Evolutionary conservation across 495 filamentous ascomycete genomes (phyloP), one percentile per base, ranked within the genome.

Genomic region (Talaromyces nanjingensis): DNA sequence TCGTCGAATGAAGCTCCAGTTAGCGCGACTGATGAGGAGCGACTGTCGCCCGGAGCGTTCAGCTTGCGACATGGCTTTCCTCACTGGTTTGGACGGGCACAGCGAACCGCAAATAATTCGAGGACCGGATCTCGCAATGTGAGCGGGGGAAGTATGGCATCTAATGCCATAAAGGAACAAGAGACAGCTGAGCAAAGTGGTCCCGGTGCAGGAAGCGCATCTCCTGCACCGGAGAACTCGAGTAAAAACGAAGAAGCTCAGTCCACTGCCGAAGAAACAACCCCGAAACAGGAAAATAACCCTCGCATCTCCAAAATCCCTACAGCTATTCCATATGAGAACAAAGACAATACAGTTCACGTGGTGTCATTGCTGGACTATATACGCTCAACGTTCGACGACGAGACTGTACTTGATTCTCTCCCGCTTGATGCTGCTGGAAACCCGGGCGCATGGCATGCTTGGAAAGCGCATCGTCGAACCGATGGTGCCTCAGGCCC

Each of bases 31-130:
- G 91, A 96, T 69, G 88, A 89, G 16, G 89, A 93, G 69, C 79
- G 90, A 12, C 76, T 96, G 63, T 89, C 91, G 0, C 92, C 93
- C 0, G 93, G 93, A 4, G 89, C 90, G 0, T 96, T 96, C 73
- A 91, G 88, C 66, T 80, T 98, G 39, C 80, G 89, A 56, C 89
- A 97, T 76, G 93, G 91, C 20, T 97, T 97, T 70, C 91, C 93
- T 2, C 80, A 83, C 62, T 97, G 93, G 93, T 96, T 92, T 74
- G 86, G 85, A 42, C 77, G 76, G 56, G 69, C 72, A 7, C 73
- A 72, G 59, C 73, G 74, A 45, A 78, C 66, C 45, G 69, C 63
- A 6, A 42, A 64, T 3, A 67, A 65, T 20, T 80, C 78, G 7
- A 64, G 62, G n/a, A 59, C 63, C 5, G 74, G 74, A 4, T 79